Evolutionary conservation across 2,329 filamentous ascomycete species (phyloP).

Genomic region (Penicillium janthinellum): DNA sequence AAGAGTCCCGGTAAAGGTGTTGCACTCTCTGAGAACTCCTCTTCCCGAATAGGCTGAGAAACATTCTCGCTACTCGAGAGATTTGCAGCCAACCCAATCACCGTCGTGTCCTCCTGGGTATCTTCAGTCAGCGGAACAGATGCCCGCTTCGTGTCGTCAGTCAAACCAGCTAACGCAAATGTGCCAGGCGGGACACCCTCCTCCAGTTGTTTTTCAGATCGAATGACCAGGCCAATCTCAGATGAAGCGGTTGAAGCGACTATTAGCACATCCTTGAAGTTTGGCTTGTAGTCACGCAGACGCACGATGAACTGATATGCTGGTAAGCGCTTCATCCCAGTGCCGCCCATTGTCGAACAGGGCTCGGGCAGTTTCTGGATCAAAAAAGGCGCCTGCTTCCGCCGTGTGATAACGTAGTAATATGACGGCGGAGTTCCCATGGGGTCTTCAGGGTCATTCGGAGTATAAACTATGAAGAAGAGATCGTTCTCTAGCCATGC

Average conservation of each 20-base stretch:
- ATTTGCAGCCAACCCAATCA: slow-evolving; percentile 80
- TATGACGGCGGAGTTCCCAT: slow-evolving; percentile 62
- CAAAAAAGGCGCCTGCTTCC: slow-evolving; percentile 62
- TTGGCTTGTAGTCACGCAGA: slow-evolving; percentile 76
- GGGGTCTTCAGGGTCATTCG: slow-evolving; percentile 56
- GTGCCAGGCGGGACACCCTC: slow-evolving; percentile 61
- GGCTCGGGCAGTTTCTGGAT: slow-evolving; percentile 76
- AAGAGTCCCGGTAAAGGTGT: slow-evolving; percentile 81
- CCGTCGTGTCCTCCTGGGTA: slow-evolving; percentile 67
- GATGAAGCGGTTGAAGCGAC: slow-evolving; percentile 77
- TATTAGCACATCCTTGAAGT: slow-evolving; percentile 78
- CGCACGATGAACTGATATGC: slow-evolving; percentile 79
- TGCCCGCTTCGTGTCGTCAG: slow-evolving; percentile 76
- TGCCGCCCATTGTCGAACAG: slow-evolving; percentile 69
- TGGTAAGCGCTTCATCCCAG: slow-evolving; percentile 57
- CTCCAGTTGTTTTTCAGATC: slow-evolving; percentile 69
- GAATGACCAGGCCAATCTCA: slow-evolving; percentile 77
- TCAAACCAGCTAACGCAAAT: slow-evolving; percentile 61
- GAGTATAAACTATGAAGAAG: slow-evolving; percentile 78
- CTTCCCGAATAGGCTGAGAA: slow-evolving; percentile 71
- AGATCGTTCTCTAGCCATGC: slow-evolving; percentile 86
- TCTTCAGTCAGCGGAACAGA: slow-evolving; percentile 72
- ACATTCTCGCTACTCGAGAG: slow-evolving; percentile 81
- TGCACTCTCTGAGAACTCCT: slow-evolving; percentile 77
- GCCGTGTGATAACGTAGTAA: slow-evolving; percentile 78